Percentiles rank a stretch among this genome's conserved stretches.
Conservation (phyloP, 345 rosid genomes). For the Gossypioides kirkii region DNA sequence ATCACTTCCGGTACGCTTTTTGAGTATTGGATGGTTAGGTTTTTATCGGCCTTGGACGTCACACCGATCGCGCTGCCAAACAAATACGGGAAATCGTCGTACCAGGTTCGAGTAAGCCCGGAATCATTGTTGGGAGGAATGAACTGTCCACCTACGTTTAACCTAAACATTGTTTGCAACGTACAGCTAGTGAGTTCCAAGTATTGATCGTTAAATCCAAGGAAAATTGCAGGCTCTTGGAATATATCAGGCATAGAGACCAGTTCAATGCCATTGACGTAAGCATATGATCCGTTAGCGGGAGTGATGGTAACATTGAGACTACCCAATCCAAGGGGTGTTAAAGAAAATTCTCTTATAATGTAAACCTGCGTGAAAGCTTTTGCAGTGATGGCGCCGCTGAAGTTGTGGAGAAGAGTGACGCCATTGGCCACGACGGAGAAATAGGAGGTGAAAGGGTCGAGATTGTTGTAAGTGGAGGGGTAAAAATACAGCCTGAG, state of each 20-base stretch:
- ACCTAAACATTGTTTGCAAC: slow-evolving; percentile 50
- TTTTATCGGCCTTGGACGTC: slow-evolving; percentile 9
- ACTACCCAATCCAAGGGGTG: slow-evolving; percentile 21
- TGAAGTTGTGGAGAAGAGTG: slow-evolving; percentile 50
- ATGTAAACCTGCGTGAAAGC: slow-evolving; percentile 48
- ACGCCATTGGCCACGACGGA: slow-evolving; percentile 33
- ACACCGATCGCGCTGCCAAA: slow-evolving; percentile 37
- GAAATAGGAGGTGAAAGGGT: slow-evolving; percentile 31
- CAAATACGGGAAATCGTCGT: slow-evolving; percentile 45
- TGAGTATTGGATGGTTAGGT: slow-evolving; percentile 23
- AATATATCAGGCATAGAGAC: slow-evolving; percentile 38
- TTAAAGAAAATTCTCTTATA: slow-evolving; percentile 36
- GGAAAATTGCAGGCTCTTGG: slow-evolving; percentile 22
- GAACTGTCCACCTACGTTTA: slow-evolving; percentile 50
- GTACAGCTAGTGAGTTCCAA: slow-evolving; percentile 17
- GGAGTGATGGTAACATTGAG: slow-evolving; percentile 40
- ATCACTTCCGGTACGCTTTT: slow-evolving; percentile 13
- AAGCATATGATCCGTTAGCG: slow-evolving; percentile 34
- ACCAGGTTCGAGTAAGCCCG: slow-evolving; percentile 49
- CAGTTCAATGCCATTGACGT: slow-evolving; percentile 62
- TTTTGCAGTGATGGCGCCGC: slow-evolving; percentile 41
- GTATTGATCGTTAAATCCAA: slow-evolving; percentile 30
- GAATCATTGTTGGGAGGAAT: slow-evolving; percentile 40
- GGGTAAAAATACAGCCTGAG: slow-evolving; percentile 54
- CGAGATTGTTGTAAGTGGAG: slow-evolving; percentile 24